Evolutionary conservation across 495 filamentous ascomycete species (phyloP), one percentile per base, ranked within the genome.

Genomic region (Hyaloscypha hepaticicola): DNA sequence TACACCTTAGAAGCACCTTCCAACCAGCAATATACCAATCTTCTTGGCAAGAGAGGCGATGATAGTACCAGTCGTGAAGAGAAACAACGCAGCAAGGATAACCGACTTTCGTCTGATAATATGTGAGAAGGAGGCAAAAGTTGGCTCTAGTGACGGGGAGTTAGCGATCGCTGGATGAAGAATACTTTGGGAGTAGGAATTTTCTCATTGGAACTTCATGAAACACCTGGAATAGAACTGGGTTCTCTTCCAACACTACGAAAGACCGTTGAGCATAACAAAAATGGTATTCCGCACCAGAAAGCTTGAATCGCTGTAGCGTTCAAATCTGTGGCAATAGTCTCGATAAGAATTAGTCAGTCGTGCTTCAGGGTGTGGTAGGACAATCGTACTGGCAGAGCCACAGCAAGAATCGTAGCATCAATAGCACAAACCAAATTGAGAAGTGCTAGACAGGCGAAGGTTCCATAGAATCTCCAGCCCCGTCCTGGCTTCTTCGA

Each of bases 1-100:
- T 11, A 89, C 72, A 24, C 90, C 90, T 67, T 92, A 89, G 16
- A 92, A 72, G 6, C 80, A 77, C 16, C 90, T 81, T 3, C 88
- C 88, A 55, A 85, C 76, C 16, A 92, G 77, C 77, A 51, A 90
- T 73, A 22, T 81, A 66, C 19, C 75, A 75, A 59, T 90, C 83
- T 65, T 81, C 78, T 65, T 83, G 73, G 87, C 82, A 14, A 88
- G 73, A 4, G 79, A 84, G 45, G 80, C 81, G 28, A 88, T 74
- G 6, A 88, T 80, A 1, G 85, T 80, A 0, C 88, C 88, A n/a
- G 77, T 75, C 11, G 78, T 78, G 61, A 89, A 86, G 31, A 85
- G 72, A 1, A 79, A 1, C 79, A 72, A 12, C 78, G 78, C 29
- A 82, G 61, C 28, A 82, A 77, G 66, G 85, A 79, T 25, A 85